Base-by-base conservation (phyloP, 306 rosid genomes). In the Cucurbita maxima region DNA sequence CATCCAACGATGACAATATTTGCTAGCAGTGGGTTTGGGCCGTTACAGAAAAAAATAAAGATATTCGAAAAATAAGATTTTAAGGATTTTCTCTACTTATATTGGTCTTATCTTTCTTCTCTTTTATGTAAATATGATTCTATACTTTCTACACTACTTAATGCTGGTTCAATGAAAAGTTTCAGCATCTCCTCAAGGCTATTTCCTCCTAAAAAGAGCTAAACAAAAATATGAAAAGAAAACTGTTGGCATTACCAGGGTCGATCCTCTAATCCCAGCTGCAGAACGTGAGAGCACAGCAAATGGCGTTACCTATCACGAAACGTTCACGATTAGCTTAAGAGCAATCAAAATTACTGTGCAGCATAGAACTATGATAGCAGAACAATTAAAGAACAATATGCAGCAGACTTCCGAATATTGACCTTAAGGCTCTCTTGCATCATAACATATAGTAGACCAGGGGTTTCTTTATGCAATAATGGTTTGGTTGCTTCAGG, bases 401-500 rank as follows among this genome's bases (percentile, higher is more conserved):
- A 13, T 30, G 41, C 25, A 8, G 11, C 18, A 19, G 53, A 19
- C 7, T 5, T 16, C 50, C 14, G 5, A 63, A 64, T 71, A 59
- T 59, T 58, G 77, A 90, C 98, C 94, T 90, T 93, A 64, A 93
- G 83, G 86, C 97, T 90, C 87, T 86, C 97, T 80, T 85, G 96
- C 84, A 87, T 90, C 98, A 93, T 93, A 77, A 86, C 92, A 79
- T 87, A 67, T 61, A 90, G 74, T 60, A 93, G 89, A 71, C 98
- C 96, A 62, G 96, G 96, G 76, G 96, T 93, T 87, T 93, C 97
- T 85, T 79, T 93, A 80, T 93, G 94, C 63, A 93, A 81, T 85
- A 89, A 75, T 77, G 72, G 83, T 81, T 93, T 90, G 58, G 98
- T 93, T 60, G 98, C 98, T 87, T 93, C 97, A 38, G 98, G 98